Evolutionary conservation across 2,329 filamentous ascomycete genomes (phyloP).

Genomic region (Ophiostoma quercus): DNA sequence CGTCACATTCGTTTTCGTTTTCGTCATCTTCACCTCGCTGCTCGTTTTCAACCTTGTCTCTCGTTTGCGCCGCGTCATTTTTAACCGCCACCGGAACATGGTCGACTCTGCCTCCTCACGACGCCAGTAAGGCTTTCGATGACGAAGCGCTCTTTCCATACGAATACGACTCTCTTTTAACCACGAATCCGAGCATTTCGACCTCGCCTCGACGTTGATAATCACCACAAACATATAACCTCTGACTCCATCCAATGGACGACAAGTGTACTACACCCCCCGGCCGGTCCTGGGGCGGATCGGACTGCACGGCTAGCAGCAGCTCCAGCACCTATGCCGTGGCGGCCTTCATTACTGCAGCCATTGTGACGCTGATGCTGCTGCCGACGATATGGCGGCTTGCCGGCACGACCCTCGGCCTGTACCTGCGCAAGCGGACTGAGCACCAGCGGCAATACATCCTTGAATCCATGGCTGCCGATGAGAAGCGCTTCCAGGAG

Average conservation of each 20-base stretch:
- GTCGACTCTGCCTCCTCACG: neutral
- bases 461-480: slow-evolving; percentile 46
- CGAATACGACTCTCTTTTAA: neutral
- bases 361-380: slow-evolving; percentile 33
- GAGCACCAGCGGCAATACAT: slow-evolving; percentile 57
- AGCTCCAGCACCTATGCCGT: neutral
- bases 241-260: neutral
- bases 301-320: neutral
- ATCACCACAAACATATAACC: neutral
- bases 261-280: neutral
- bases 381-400: slow-evolving; percentile 38
- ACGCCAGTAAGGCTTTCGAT: slow-evolving; percentile 10
- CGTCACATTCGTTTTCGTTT: too few relatives aligned
- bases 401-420: slow-evolving; percentile 49
- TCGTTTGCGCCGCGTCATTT: neutral
- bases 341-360: slow-evolving; percentile 13
- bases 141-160: neutral
- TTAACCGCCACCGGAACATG: neutral
- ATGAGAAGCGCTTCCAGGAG: slow-evolving; percentile 39
- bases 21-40: neutral
- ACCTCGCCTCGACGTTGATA: neutral
- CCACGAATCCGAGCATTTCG: neutral
- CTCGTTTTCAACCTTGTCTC: neutral
- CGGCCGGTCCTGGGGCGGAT: neutral
- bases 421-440: slow-evolving; percentile 58